phyloP scores from a whole-genome alignment of 306 rosid genomes.

The Coriaria nepalensis region DNA sequence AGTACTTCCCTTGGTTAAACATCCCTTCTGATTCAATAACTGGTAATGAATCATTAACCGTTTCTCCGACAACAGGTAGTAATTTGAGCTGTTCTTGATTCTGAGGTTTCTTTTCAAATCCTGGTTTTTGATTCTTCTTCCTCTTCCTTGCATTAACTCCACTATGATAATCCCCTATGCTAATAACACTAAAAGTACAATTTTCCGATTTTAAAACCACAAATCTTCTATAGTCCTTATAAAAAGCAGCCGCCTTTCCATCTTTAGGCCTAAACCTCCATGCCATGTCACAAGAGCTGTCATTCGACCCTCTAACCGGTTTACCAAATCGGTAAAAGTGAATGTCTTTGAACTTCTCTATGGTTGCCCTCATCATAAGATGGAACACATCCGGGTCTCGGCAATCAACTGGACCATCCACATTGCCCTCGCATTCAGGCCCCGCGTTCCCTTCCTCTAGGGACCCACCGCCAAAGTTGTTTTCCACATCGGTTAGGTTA shows the following conservation, averaged over 20 bases:
- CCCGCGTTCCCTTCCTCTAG: conserved; percentile 1
- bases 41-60: conserved; percentile 72
- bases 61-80: conserved; percentile 76
- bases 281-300: conserved; percentile 84
- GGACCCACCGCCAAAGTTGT: conserved; percentile 2
- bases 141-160: conserved; percentile 85
- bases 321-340: conserved; percentile 89
- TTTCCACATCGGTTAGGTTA: conserved; percentile 7
- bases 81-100: conserved; percentile 27
- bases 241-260: conserved; percentile 79
- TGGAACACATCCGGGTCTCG: conserved; percentile 89
- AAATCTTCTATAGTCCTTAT: conserved; percentile 93
- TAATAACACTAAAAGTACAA: conserved; percentile 47
- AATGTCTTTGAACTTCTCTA: conserved; percentile 78
- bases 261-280: conserved; percentile 98
- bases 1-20: conserved; percentile 58
- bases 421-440: conserved; percentile 36
- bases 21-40: conserved; percentile 78
- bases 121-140: conserved; percentile 57
- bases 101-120: conserved; percentile 45
- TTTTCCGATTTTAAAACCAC: conserved; percentile 49
- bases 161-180: conserved; percentile 79
- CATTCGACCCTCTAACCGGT: conserved; percentile 46
- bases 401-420: conserved; percentile 55
- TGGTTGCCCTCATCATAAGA: conserved; percentile 76